phyloP scores from a whole-genome alignment of 2,329 filamentous ascomycete species.

The Bipolaris zeicola region DNA sequence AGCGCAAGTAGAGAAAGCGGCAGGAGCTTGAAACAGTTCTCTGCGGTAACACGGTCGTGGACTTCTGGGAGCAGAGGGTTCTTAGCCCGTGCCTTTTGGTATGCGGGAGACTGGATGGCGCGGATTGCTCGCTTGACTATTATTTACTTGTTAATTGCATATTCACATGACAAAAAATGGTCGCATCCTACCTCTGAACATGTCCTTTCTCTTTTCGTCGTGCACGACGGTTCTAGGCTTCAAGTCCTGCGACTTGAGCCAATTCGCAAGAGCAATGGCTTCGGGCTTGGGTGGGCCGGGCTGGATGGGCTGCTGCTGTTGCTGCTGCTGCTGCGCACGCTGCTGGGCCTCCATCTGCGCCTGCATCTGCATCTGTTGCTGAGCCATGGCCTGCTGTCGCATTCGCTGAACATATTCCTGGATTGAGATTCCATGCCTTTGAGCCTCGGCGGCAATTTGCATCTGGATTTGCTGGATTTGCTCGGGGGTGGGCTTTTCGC shows the following conservation, averaged over 20 bases:
- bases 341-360: conserved; percentile 41
- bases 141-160: too few relatives aligned
- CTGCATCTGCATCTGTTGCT: conserved; percentile 48
- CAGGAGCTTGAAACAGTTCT: conserved; percentile 93
- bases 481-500: conserved; percentile 72
- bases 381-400: conserved; percentile 60
- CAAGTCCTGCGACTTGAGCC: conserved; percentile 80
- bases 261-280: conserved; percentile 86
- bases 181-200: conserved; percentile 78
- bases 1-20: conserved; percentile 93
- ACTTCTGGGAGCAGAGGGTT: conserved; percentile 88
- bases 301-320: conserved; percentile 67
- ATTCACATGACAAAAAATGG: not conserved
- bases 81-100: conserved; percentile 86
- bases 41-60: conserved; percentile 83
- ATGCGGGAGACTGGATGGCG: conserved; percentile 84
- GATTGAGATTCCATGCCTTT: conserved; percentile 82
- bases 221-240: conserved; percentile 92
- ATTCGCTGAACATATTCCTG: conserved; percentile 74
- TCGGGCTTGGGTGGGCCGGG: conserved; percentile 86
- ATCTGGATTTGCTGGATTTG: conserved; percentile 85
- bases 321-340: conserved; percentile 39
- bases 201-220: conserved; percentile 95
- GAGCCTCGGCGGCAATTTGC: conserved; percentile 80
- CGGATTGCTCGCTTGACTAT: conserved; percentile 94